Conservation (phyloP, 2,329 filamentous ascomycete species). For the Aschersonia sp. region DNA sequence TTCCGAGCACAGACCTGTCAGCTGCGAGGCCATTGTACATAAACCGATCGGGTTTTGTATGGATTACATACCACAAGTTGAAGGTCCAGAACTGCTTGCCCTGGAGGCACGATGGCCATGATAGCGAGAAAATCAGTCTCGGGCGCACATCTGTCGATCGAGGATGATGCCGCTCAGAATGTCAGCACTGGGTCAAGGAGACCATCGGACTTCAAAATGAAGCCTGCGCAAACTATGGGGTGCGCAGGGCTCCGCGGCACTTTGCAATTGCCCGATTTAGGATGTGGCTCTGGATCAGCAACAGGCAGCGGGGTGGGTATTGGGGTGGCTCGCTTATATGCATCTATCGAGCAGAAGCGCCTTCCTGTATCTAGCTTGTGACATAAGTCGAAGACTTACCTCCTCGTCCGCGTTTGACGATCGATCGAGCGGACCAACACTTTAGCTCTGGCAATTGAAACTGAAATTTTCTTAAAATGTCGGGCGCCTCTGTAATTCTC, state of each 20-base stretch:
- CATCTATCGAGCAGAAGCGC: background rate
- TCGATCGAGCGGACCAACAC: too few relatives aligned
- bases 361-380: too few relatives aligned
- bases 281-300: too few relatives aligned
- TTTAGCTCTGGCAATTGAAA: too few relatives aligned
- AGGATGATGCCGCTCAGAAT: too few relatives aligned
- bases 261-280: too few relatives aligned
- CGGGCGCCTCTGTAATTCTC: slow-evolving; percentile 14
- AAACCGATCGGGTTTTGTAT: background rate
- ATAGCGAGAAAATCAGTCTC: too few relatives aligned
- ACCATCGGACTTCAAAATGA: background rate
- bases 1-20: slow-evolving; percentile 17
- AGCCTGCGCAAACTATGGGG: background rate
- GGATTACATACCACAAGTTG: slow-evolving; percentile 18
- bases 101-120: background rate
- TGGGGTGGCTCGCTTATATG: background rate
- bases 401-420: too few relatives aligned
- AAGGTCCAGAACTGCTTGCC: slow-evolving; percentile 1
- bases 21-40: background rate
- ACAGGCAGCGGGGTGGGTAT: too few relatives aligned
- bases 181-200: background rate
- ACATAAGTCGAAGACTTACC: background rate
- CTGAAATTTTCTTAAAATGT: slow-evolving; percentile 11
- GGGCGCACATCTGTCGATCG: too few relatives aligned
- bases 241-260: too few relatives aligned